phyloP scores from a whole-genome alignment of 495 filamentous ascomycete genomes.

The Penicillium taxi region DNA sequence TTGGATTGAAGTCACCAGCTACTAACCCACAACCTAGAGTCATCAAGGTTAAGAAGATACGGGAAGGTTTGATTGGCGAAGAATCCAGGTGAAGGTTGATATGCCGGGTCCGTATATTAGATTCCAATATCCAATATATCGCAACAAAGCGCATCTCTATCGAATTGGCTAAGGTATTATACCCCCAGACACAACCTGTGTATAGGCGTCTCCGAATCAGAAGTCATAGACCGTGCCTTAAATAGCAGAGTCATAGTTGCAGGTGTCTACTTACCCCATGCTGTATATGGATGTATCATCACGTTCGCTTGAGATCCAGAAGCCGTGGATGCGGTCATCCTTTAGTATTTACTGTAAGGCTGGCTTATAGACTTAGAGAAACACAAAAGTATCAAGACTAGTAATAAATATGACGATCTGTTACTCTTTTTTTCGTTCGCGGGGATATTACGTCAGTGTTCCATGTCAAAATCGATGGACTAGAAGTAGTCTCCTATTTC shows the following conservation, averaged over 20 bases:
- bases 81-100: slow-evolving; percentile 20
- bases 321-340: slow-evolving; percentile 7
- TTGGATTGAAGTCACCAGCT: slow-evolving; percentile 25
- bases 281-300: slow-evolving; percentile 2
- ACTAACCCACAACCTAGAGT: slow-evolving; percentile 15
- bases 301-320: slow-evolving; percentile 15
- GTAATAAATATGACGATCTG: slow-evolving; percentile 11
- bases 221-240: slow-evolving; percentile 6
- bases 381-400: slow-evolving; percentile 10
- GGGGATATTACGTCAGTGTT: slow-evolving; percentile 11
- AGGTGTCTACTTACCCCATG: slow-evolving; percentile 8
- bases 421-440: background rate
- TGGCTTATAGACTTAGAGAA: slow-evolving; percentile 16
- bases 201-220: background rate
- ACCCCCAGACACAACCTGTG: slow-evolving; percentile 18
- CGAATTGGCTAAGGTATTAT: slow-evolving; percentile 13
- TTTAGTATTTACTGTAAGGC: slow-evolving; percentile 9
- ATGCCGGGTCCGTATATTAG: slow-evolving; percentile 7
- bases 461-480: slow-evolving; percentile 14
- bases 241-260: slow-evolving; percentile 15
- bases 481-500: slow-evolving; percentile 2
- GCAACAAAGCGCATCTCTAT: slow-evolving; percentile 18
- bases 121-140: slow-evolving; percentile 14
- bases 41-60: slow-evolving; percentile 10
- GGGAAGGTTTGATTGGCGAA: slow-evolving; percentile 16